Percentiles rank a stretch among this genome's conserved stretches.
These are phyloP conservation scores for Sclerotinia trifoliorum DNA, from an alignment of 2,329 filamentous ascomycete genomes.

Conservation along the genomic window DNA sequence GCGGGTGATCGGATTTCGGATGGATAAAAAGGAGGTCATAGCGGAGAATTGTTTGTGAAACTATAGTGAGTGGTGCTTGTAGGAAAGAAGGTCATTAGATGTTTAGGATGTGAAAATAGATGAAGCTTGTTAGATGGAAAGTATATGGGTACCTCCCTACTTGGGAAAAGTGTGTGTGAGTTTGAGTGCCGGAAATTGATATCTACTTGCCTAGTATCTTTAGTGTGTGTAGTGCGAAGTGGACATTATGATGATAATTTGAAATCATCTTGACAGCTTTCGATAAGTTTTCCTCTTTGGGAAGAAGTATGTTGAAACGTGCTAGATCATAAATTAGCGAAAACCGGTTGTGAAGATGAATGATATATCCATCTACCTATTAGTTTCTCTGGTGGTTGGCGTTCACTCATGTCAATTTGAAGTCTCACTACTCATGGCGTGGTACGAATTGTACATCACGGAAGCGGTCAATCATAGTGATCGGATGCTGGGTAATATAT, in stretches of 20 bases:
- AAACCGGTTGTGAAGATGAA: background rate
- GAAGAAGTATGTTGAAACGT: background rate
- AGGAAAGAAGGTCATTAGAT: background rate
- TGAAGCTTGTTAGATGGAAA: slow-evolving; percentile 1
- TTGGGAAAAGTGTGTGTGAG: slow-evolving; percentile 6
- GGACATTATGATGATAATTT: background rate
- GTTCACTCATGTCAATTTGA: background rate
- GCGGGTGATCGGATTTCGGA: slow-evolving; percentile 17
- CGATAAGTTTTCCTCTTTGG: background rate
- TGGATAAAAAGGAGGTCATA: slow-evolving; percentile 11
- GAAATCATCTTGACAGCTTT: slow-evolving; percentile 1
- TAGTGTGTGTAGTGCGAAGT: background rate
- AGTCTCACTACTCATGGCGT: slow-evolving; percentile 12
- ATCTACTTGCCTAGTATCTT: slow-evolving; percentile 2
- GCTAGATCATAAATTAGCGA: background rate
- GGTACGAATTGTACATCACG: background rate
- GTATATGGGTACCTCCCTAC: background rate
- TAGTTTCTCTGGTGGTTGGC: background rate
- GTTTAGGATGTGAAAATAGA: background rate
- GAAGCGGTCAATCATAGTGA: slow-evolving; percentile 6
- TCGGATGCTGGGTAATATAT: slow-evolving; percentile 14
- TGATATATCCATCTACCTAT: background rate
- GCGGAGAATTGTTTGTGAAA: slow-evolving; percentile 3
- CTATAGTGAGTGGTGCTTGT: background rate
- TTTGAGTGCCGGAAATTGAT: background rate